Evolutionary conservation across 306 rosid genomes (phyloP), one percentile per base, ranked within the genome.

Genomic region (Mimosa pudica): DNA sequence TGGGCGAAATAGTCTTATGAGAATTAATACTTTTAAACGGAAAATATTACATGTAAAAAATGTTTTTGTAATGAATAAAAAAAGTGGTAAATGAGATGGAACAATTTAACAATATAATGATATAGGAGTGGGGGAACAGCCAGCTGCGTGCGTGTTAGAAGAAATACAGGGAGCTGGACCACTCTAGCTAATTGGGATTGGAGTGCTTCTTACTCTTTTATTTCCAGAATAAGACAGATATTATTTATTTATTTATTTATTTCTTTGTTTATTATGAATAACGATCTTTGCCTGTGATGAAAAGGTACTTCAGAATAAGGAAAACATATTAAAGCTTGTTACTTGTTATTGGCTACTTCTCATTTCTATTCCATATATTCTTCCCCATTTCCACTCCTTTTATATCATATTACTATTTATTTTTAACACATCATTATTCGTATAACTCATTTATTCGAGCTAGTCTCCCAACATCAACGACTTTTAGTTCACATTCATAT

Each of bases 171-270:
- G 5, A 5, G 54, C 1, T 4, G 73, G 73, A 69, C 73, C 54
- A 44, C 36, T 17, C n/a, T 5, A 20, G 17, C 18, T 13, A 64
- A 64, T 70, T 42, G 36, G 36, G 65, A 20, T 60, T 42, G 51
- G 57, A 70, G 74, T 70, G 74, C 14, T 46, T 45, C 57, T 45
- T 24, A 70, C 74, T 45, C 55, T 20, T 45, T 18, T 10, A 44
- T 20, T 45, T 70, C 7, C 13, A n/a, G 8, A 8, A 9, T 9
- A 0, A 41, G 30, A 41, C 2, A 42, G 47, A 16, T 3, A 3
- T 5, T 20, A 16, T 10, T 60, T 10, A 10, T 61, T 60, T 58
- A 18, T 58, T 58, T 54, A 16, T 16, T 17, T 55, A 16, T 48
- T 48, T 10, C 11, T 49, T 0, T 7, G 1, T 46, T 46, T 6